Evolutionary conservation across 805 yeast species (phyloP), one percentile per base, ranked within the genome.

Genomic region (Saccharomycopsis sp.): DNA sequence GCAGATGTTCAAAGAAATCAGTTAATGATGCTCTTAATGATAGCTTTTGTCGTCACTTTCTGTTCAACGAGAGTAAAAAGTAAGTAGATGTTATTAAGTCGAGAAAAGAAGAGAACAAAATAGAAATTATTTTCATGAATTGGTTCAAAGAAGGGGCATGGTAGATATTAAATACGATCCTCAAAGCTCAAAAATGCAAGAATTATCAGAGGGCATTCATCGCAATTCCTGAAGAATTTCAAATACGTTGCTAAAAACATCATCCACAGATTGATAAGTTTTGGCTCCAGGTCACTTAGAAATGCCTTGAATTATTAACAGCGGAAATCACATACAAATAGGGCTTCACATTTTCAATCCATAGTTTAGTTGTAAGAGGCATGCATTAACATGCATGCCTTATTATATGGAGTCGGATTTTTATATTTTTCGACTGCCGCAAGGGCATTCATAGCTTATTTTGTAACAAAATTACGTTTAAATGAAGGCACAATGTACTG

Each of bases 331-430:
- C 48, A 44, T 44, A 16, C 21, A 44, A 44, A 44, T 12, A 44
- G 48, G 48, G 48, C 48, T 44, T 44, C 48, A 44, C 48, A 44
- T 44, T 44, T 44, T 44, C 48, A 44, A 12, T 44, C 48, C 48
- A 44, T 20, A 44, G 48, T 12, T 44, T 20, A 44, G 48, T 44
- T 44, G 48, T 44, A 44, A 18, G 48, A 44, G 21, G 8, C 48
- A 12, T 44, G 48, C 48, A 18, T 44, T 20, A 44, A 44, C 21
- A 44, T 44, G 48, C 48, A 44, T 44, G 18, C 8, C 8, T 18
- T 44, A 12, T 44, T 44, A 5, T 44, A 20, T 44, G 18, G 21
- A 5, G 21, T 5, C 21, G 21, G 48, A 44, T 44, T 44, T 44
- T 16, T 29, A 7, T 29, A 29, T 29, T 29, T 29, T 29, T n/a